These are phyloP conservation scores for Fistulina hepatica DNA, from an alignment of 1,284 basidiomycete species.

Conservation along the genomic window DNA sequence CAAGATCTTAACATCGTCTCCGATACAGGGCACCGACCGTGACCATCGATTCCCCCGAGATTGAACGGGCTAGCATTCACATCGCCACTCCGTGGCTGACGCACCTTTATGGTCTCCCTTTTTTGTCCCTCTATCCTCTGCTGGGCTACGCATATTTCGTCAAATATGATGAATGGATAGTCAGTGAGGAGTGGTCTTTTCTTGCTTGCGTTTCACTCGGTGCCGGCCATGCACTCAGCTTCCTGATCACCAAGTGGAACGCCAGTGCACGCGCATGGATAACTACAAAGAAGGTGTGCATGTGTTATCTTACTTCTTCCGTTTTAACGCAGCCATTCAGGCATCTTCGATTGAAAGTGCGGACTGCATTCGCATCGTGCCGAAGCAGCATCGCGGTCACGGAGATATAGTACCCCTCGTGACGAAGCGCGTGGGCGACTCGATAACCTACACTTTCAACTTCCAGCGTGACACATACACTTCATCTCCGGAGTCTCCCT, in stretches of 20 bases:
- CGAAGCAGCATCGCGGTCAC: conserved; percentile 78
- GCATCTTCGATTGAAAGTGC: conserved; percentile 69
- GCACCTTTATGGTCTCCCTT: conserved; percentile 80
- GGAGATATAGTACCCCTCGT: conserved; percentile 82
- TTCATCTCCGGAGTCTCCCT: conserved; percentile 45
- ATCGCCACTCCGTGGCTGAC: conserved; percentile 67
- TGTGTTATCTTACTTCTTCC: conserved; percentile 2
- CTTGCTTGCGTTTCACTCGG: conserved; percentile 81
- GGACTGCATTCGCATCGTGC: conserved; percentile 75
- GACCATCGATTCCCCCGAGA: conserved; percentile 76
- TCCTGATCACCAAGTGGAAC: conserved; percentile 88
- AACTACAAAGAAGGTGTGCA: conserved; percentile 57
- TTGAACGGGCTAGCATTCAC: conserved; percentile 73
- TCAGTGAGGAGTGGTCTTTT: conserved; percentile 95
- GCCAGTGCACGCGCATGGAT: conserved; percentile 70
- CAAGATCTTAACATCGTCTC: not conserved
- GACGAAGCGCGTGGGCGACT: conserved; percentile 48
- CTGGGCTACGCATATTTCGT: conserved; percentile 88
- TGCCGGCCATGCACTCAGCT: conserved; percentile 85
- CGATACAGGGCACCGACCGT: conserved; percentile 26
- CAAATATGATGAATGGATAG: conserved; percentile 84
- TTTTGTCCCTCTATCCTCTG: conserved; percentile 79
- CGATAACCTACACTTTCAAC: conserved; percentile 73
- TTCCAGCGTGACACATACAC: conserved; percentile 97
- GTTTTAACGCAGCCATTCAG: conserved; percentile 47